A percentile compares a stretch with the other conserved stretches of the same genome.
These are phyloP conservation scores for Furcasterigmium sp. DNA, from an alignment of 2,329 filamentous ascomycete species.

Conservation along the genomic window DNA sequence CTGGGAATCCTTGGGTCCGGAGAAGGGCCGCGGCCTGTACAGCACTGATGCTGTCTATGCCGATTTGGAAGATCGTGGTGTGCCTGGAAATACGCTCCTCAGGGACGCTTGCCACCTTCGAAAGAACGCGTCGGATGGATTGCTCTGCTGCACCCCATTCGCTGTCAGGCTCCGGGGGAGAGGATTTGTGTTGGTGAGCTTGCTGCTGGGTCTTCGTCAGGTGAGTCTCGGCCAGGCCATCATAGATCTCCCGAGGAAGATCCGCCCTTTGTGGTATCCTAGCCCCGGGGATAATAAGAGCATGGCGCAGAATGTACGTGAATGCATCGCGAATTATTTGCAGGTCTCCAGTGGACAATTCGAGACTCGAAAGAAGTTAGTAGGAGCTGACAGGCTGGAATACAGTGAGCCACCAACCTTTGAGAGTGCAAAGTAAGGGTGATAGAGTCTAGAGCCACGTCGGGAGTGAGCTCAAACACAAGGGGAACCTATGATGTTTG, in stretches of 20 bases:
- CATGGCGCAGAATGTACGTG: no score
- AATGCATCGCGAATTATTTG: no score
- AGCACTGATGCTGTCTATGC: conserved; percentile 85
- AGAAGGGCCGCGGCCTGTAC: conserved; percentile 69
- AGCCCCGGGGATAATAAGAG: no score
- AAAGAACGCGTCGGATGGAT: conserved; percentile 50
- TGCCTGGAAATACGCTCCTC: conserved; percentile 44
- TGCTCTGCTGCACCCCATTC: conserved; percentile 3
- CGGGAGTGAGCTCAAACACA: conserved; percentile 68
- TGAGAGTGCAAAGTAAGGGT: conserved; percentile 60
- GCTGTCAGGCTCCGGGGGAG: no score
- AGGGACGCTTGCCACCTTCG: conserved; percentile 50
- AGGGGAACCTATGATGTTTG: conserved; percentile 49
- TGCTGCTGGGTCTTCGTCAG: not conserved
- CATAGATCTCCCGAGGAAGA: no score
- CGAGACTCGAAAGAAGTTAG: no score
- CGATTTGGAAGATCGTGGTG: conserved; percentile 81
- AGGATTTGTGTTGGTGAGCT: no score
- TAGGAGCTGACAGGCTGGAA: not conserved
- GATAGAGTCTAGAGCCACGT: conserved; percentile 44
- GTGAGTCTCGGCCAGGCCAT: conserved; percentile 2
- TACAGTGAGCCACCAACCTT: no score
- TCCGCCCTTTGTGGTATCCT: no score
- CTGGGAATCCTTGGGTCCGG: conserved; percentile 48
- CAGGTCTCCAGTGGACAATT: no score